Base-by-base conservation (phyloP, 139 green algal genomes). In the Coccomyxa sp. region DNA sequence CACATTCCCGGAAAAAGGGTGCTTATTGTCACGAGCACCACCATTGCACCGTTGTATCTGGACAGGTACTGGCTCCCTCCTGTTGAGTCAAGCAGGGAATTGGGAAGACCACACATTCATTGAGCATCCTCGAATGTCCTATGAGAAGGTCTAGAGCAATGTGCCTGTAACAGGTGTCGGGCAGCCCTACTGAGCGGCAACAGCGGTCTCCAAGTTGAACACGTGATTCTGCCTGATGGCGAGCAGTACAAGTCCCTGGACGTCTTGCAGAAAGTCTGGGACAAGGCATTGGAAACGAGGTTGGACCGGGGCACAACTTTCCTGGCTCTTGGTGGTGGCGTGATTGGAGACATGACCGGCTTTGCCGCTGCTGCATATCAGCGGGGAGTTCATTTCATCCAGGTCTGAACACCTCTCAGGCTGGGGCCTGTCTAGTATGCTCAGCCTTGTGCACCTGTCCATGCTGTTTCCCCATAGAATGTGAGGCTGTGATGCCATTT, bases 281-380 rank as follows among this genome's bases (percentile, higher is more conserved):
- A 94, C 84, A 88, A 89, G 58, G 96, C 96, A 11, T 87, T 99
- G 58, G 84, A 96, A 76, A 84, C 27, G 23, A 85, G 95, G 10
- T 89, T 98, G 82, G 94, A 98, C 89, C 91, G 97, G n/a, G 88
- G 91, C 76, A 94, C 89, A 85, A 99, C 96, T 13, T 97, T 99
- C 80, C 77, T 99, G 16, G 97, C 97, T 0, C 93, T 99, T 10
- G 97, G 97, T 11, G 97, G 97, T 21, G 97, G 97, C 18, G 97
- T 99, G 23, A 92, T 99, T 18, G 97, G 97, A 16, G 97, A 99
- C 90, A 99, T 99, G 96, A 96, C 93, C 7, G 97, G 97, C 67
- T 99, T 98, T 91, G 97, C 97, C 25, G 97, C 97, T 13, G 89
- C 96, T 3, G 91, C 91, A 63, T 99, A 98, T 91, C 95, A 98